Evolutionary conservation across 1,139 yeast genomes (phyloP), one percentile per base, ranked within the genome.

Genomic region (Yamadazyma diddensiae): DNA sequence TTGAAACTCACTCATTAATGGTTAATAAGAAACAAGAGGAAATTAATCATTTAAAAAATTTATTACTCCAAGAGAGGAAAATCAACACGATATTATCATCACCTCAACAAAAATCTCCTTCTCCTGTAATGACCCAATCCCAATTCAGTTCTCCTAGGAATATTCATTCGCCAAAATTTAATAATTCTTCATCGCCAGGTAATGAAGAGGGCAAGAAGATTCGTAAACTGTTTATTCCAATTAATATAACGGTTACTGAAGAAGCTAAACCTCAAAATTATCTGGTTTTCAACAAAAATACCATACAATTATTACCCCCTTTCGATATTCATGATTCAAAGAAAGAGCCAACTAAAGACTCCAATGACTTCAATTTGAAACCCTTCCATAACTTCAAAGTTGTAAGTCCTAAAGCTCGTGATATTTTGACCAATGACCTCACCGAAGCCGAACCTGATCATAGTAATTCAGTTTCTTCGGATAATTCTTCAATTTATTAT

Each of bases 11-110:
- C 35, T 45, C 50, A 12, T 38, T 44, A 5, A 47, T 55, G 41
- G 45, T 57, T 11, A 42, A 41, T 21, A 55, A 50, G 34, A 65
- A 62, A 36, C 54, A 57, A 39, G 47, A 49, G 7, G 64, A 61
- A 34, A 61, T 61, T 15, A 33, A 44, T 6, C 51, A 53, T 28
- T 46, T 62, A 26, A 56, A 50, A 29, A 33, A 43, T 6, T 48
- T 61, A 22, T 45, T 61, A 25, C 33, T 38, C 12, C 49, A 55
- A 29, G 65, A 59, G 39, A 45, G 53, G 22, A 41, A 43, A 26
- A 28, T 44, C n/a, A 50, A 49, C 26, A 33, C 36, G 10, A 34
- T 33, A 21, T 35, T 50, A 23, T 36, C 50, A 8, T 41, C 53
- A 5, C 47, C 50, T n/a, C 38, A 38, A 23, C 28, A 21, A 14